Evolutionary conservation across 2,329 filamentous ascomycete species (phyloP), one percentile per base, ranked within the genome.

Genomic region (Pleoardoris graminearum): DNA sequence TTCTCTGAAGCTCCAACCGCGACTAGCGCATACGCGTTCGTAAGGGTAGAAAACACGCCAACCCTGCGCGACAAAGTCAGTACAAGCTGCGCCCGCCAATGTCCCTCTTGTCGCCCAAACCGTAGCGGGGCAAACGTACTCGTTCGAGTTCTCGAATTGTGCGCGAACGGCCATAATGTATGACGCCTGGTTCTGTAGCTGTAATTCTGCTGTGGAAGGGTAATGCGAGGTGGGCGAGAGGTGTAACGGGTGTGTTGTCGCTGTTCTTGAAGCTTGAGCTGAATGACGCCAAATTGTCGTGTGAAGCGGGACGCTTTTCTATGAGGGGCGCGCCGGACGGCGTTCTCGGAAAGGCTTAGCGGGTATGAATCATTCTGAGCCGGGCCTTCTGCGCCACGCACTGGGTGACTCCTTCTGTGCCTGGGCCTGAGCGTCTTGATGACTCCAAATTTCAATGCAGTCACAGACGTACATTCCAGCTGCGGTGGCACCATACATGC

Each of bases 1-100:
- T 97, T 97, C 82, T 97, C 92, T 71, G 91, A 96, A 67, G 90
- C 92, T 71, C 94, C 94, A 62, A 96, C 85, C 61, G 93, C 92
- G 66, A 97, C 91, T 68, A 99, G 83, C 66, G 92, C 91, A 77
- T 96, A 99, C 55, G 91, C 93, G 79, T 99, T 99, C 65, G 94
- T 99, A 73, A 99, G 88, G 57, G 91, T 96, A 56, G 92, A 80
- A 77, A 99, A 99, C 72, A 97, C 94, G 75, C 94, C 94, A 73
- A 99, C 90, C 80, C 92, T 97, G 69, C 27, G 48, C 44, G 51
- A 38, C 44, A 46, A 10, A 19, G 14, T 54, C 44, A 66, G 60
- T 42, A 56, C 17, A 21, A 35, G 32, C 38, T 27, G 19, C n/a
- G 50, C 46, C 19, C 10, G 30, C 16, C 39, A 17, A 38, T 17